Base-by-base conservation (phyloP, 108 stramenopile genomes). In the Aurantiochytrium sp. region DNA sequence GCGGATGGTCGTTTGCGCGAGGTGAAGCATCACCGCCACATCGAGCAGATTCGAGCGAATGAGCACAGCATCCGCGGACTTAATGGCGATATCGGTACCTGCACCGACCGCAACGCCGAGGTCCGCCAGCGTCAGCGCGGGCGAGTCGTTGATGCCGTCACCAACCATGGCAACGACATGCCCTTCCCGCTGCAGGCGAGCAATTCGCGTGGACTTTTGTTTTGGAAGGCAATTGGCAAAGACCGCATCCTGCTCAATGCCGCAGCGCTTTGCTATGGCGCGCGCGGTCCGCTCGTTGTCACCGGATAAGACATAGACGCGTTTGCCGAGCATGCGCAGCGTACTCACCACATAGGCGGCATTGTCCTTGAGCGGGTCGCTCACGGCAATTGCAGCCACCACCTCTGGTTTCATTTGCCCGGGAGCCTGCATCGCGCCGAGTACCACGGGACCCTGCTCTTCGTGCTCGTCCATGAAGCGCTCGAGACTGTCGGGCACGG, bases 61-160 rank as follows among this genome's bases (percentile, higher is more conserved):
- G 6, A 99, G 93, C 19, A 99, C 97, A 87, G 98, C 94, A 59
- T 97, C 96, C 2, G 97, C 97, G 42, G 98, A 96, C 88, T 99
- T 98, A 21, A 97, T 95, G 28, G 99, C 99, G 88, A 99, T 96
- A 49, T 96, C 95, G 18, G 99, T 96, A 21, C 98, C 99, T 19
- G 97, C 96, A 4, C 98, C 99, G 21, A 99, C 95, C 35, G 96
- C 97, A 14, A 99, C 95, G 16, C 99, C 99, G 4, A 99, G 95
- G 89, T 99, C 96, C 5, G 98, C 96, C 88, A 92, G 93, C 49
- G 97, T 97, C 71, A 99, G 92, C 42, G 98, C 98, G n/a, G 98
- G 95, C 12, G 97, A 92, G 91, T 99, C 99, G 90, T 99, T 99
- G 76, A 99, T 96, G 4, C 99, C 99, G 89, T 99, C 99, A n/a